Conservation (phyloP, 805 yeast genomes). For the Lachancea sp. region DNA sequence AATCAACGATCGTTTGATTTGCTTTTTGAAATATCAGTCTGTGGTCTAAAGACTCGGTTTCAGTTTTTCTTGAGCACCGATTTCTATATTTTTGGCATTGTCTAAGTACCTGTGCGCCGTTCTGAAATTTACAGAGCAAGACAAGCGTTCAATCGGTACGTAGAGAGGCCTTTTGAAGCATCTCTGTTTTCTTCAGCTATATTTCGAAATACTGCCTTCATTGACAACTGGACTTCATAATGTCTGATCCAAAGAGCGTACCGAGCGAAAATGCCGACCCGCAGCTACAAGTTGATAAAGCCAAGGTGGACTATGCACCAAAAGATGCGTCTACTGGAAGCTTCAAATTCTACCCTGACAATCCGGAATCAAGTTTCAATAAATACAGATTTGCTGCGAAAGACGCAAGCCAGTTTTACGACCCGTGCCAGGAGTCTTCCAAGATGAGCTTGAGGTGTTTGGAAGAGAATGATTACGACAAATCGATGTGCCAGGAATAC, state of each 20-base stretch:
- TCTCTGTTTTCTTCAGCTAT: no score
- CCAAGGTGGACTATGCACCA: constrained; percentile 22
- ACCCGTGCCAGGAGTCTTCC: constrained; percentile 88
- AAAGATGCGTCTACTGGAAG: constrained; percentile 15
- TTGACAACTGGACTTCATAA: background rate
- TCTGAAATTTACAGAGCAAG: no score
- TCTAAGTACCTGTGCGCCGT: no score
- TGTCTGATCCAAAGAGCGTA: background rate
- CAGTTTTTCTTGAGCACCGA: no score
- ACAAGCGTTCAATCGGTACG: no score
- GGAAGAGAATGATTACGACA: constrained; percentile 68
- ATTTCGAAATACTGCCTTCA: background rate
- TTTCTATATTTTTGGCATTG: no score
- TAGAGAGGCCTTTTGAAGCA: no score
- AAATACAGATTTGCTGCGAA: constrained; percentile 64
- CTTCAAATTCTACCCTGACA: constrained; percentile 59
- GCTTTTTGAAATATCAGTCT: no score
- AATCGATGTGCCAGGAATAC: constrained; percentile 65
- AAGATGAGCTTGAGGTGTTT: constrained; percentile 82
- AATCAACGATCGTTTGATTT: no score
- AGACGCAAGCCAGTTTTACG: constrained; percentile 78
- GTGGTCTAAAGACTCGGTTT: no score
- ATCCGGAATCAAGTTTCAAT: constrained; percentile 68
- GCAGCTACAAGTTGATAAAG: constrained; percentile 10
- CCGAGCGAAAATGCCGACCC: constrained; percentile 9